These are phyloP conservation scores for Zoysia matrella DNA, from an alignment of 202 grass and related monocot species.

Conservation along the genomic window DNA sequence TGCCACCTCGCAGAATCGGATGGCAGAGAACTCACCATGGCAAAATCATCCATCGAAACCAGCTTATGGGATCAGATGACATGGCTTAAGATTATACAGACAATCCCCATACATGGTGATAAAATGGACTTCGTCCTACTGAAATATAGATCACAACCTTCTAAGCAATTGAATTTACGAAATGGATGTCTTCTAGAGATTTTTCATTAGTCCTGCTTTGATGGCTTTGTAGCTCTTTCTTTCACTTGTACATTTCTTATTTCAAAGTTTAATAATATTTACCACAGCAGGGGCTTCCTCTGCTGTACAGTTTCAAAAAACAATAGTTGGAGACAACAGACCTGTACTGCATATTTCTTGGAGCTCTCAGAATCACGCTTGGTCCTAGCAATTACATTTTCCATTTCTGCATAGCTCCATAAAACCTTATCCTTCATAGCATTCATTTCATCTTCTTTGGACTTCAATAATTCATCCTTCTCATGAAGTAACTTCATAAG, in stretches of 20 bases:
- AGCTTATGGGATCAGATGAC: no score
- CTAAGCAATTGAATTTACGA: neutral
- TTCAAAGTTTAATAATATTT: no score
- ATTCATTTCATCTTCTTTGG: slow-evolving; percentile 79
- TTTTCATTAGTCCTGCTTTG: no score
- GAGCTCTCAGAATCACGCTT: slow-evolving; percentile 92
- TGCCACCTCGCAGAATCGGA: no score
- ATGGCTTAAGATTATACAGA: neutral
- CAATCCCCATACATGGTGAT: neutral
- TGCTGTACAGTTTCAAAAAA: no score
- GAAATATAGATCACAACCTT: slow-evolving; percentile 15
- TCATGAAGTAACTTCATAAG: slow-evolving; percentile 74
- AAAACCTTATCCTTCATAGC: slow-evolving; percentile 85
- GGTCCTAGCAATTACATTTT: slow-evolving; percentile 78
- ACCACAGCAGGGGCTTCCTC: no score
- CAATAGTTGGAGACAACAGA: slow-evolving; percentile 28
- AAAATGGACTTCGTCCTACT: neutral
- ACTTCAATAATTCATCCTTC: slow-evolving; percentile 80
- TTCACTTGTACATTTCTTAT: no score
- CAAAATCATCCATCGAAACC: no score
- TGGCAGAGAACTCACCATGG: no score
- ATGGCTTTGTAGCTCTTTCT: no score
- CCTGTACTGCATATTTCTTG: slow-evolving; percentile 91
- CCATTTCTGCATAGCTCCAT: slow-evolving; percentile 87
- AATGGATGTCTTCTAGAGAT: neutral